A percentile compares a stretch with the other conserved stretches of the same genome.
Conservation (phyloP, 2,329 filamentous ascomycete genomes). For the Sporothrix pallida region DNA sequence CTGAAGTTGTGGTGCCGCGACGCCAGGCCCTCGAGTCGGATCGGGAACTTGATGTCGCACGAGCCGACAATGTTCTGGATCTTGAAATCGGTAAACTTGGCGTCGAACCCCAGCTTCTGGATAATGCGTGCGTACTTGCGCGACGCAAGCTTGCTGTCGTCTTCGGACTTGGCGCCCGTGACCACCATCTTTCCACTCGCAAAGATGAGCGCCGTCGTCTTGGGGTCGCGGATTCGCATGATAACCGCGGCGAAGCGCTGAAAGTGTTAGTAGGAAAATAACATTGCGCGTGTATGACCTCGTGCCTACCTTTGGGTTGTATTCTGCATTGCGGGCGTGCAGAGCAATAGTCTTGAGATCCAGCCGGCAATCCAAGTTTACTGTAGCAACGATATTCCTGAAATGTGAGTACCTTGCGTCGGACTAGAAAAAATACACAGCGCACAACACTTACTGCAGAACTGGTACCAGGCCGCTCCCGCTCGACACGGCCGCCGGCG, state of each 20-base stretch:
- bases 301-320: slow-evolving; percentile 87
- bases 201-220: slow-evolving; percentile 97
- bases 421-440: not conserved
- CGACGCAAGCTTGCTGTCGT: slow-evolving; percentile 94
- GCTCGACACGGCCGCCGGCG: slow-evolving; percentile 79
- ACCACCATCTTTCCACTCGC: slow-evolving; percentile 99
- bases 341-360: slow-evolving; percentile 99
- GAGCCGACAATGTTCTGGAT: slow-evolving; percentile 99
- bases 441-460: slow-evolving; percentile 81
- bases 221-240: slow-evolving; percentile 99
- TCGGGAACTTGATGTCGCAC: slow-evolving; percentile 99
- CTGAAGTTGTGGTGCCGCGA: slow-evolving; percentile 99
- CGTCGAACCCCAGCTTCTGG: slow-evolving; percentile 99
- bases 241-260: slow-evolving; percentile 98
- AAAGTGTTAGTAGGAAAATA: slow-evolving; percentile 43
- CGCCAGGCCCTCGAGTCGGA: slow-evolving; percentile 92
- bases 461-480: slow-evolving; percentile 91
- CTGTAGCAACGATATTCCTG: slow-evolving; percentile 83
- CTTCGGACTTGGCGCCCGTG: slow-evolving; percentile 95
- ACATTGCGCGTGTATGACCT: not conserved
- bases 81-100: slow-evolving; percentile 99
- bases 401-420: not conserved
- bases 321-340: slow-evolving; percentile 97
- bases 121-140: slow-evolving; percentile 99
- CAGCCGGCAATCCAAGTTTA: slow-evolving; percentile 95